Percentiles rank a stretch among this genome's conserved stretches.
Evolutionary conservation across 768 basidiomycete species (phyloP).

Genomic region (Psilocybe cubensis): DNA sequence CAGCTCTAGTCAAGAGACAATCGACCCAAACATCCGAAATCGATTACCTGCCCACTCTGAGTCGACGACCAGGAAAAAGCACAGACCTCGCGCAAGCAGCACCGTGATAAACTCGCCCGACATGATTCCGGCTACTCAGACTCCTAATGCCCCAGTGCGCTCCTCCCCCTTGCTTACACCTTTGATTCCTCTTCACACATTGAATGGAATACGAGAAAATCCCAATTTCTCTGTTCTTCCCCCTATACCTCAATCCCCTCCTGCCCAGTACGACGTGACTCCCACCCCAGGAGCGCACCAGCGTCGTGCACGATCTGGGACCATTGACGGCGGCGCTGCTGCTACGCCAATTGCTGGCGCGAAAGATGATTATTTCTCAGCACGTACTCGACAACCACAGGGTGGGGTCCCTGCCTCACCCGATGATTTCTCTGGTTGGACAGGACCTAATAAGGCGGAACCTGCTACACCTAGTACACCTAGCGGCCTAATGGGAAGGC

Average conservation of each 20-base stretch:
- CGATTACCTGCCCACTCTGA: slow-evolving; percentile 1
- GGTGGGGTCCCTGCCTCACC: slow-evolving; percentile 36
- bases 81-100: slow-evolving; percentile 26
- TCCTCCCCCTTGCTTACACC: slow-evolving; percentile 63
- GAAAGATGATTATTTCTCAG: slow-evolving; percentile 58
- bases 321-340: slow-evolving; percentile 36
- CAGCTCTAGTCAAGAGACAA: slow-evolving; percentile 22
- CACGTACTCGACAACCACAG: slow-evolving; percentile 46
- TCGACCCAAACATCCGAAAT: slow-evolving; percentile 12
- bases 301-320: slow-evolving; percentile 44
- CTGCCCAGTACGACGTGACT: slow-evolving; percentile 33
- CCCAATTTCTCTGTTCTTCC: slow-evolving; percentile 27
- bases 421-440: slow-evolving; percentile 57
- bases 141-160: slow-evolving; percentile 44
- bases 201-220: slow-evolving; percentile 25
- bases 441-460: slow-evolving; percentile 34
- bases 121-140: slow-evolving; percentile 69
- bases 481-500: slow-evolving; percentile 74
- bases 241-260: slow-evolving; percentile 50
- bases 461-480: slow-evolving; percentile 55
- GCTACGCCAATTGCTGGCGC: not conserved
- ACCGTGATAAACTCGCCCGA: slow-evolving; percentile 65
- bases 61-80: slow-evolving; percentile 3
- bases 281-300: slow-evolving; percentile 17
- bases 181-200: slow-evolving; percentile 50